phyloP scores from a whole-genome alignment of 2,329 filamentous ascomycete genomes.

The Colletotrichum salicis region DNA sequence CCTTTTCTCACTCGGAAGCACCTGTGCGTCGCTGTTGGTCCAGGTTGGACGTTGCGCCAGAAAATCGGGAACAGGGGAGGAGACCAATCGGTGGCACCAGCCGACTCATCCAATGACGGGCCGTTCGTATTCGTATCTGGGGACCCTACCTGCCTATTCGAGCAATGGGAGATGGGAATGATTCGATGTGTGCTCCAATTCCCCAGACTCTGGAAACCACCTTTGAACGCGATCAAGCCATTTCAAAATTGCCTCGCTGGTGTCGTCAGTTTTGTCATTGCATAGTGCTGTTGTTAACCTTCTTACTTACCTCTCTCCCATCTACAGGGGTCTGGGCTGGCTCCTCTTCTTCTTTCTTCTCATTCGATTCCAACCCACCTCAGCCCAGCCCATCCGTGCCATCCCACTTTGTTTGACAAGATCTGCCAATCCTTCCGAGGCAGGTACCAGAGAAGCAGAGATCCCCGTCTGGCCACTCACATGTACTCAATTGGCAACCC shows the following conservation, averaged over 20 bases:
- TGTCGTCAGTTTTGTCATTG: conserved; percentile 16
- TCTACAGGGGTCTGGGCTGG: background rate
- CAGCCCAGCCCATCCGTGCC: background rate
- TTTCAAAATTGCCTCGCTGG: conserved; percentile 17
- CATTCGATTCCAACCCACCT: background rate
- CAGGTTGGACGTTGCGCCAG: conserved; percentile 23
- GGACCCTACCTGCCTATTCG: conserved; percentile 25
- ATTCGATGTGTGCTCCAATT: conserved; percentile 29
- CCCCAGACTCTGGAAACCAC: conserved; percentile 17
- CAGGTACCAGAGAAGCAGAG: conserved; percentile 8
- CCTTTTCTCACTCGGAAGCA: background rate
- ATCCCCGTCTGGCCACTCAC: conserved; percentile 12
- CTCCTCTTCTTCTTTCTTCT: background rate
- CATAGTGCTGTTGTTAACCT: background rate
- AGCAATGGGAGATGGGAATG: conserved; percentile 25
- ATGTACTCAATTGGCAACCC: conserved; percentile 22
- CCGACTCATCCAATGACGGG: conserved; percentile 24
- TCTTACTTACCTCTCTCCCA: background rate
- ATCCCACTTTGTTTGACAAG: background rate
- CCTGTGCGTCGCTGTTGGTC: background rate
- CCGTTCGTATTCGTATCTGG: conserved; percentile 36
- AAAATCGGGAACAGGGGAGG: conserved; percentile 24
- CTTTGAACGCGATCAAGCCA: conserved; percentile 28
- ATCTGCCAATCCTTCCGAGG: conserved; percentile 13
- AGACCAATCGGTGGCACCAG: conserved; percentile 22